Evolutionary conservation across 169 alveolate species (phyloP), one percentile per base, ranked within the genome.

Genomic region (Plasmodium fragile): DNA sequence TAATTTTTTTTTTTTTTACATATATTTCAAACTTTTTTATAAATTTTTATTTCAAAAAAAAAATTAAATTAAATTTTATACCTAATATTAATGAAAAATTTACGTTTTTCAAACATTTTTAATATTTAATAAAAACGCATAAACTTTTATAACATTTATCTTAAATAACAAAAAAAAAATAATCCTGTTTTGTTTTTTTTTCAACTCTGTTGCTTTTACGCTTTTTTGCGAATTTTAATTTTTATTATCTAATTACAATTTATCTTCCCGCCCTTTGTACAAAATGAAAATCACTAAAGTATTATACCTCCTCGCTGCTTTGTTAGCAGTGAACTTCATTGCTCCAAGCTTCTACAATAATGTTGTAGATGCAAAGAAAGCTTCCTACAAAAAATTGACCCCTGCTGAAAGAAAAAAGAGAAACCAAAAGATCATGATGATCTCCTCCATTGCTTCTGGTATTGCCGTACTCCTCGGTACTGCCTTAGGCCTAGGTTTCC

Each of bases 281-380:
- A 81, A 81, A 81, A 81, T 81, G 90, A 81, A 81, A 81, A 52
- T 81, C 80, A 53, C 90, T 11, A 81, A 81, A 45, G 71, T 41
- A 13, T 45, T 81, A 81, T 81, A 81, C 41, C 36, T 81, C 55
- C 2, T 81, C 13, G 90, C 90, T 53, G 79, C 90, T 32, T 59
- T 81, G 28, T 81, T 81, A 55, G 90, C 90, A 53, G 79, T 81
- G 25, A 81, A 81, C 72, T 52, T 81, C 10, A 81, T 81, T 81
- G 80, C 90, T n/a, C 90, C 90, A 81, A 81, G 90, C 13, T 52
- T 53, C 78, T 81, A 81, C 90, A 81, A 81, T 39, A 81, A n/a
- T 34, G 53, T 55, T 52, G 90, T 81, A 22, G 28, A 45, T 13
- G 83, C 25, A 78, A 78, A 78, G 83, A 78, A 78, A 36, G 83